Evolutionary conservation across 768 basidiomycete genomes (phyloP).

Genomic region (Pulveroboletus ravenelii): DNA sequence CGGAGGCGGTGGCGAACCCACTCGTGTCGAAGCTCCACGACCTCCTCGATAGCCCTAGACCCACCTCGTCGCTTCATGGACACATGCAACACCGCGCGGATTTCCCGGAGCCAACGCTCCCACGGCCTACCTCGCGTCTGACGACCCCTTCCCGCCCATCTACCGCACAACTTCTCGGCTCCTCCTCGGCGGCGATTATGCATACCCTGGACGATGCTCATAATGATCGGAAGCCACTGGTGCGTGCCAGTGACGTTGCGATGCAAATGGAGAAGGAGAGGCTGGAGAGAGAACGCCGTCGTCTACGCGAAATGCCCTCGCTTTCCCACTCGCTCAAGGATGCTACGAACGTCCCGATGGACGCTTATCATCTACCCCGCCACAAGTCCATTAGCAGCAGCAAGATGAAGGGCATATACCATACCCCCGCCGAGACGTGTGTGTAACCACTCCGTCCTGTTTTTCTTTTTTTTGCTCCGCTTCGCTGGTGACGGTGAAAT

Average conservation of each 20-base stretch:
- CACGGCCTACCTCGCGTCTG: constrained; percentile 21
- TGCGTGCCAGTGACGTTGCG: constrained; percentile 51
- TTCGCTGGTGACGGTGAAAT: background rate
- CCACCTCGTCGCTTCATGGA: constrained; percentile 39
- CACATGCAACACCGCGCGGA: constrained; percentile 32
- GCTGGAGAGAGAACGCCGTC: constrained; percentile 32
- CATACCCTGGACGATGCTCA: constrained; percentile 13
- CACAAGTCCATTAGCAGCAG: constrained; percentile 10
- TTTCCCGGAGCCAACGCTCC: constrained; percentile 22
- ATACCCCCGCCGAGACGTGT: constrained; percentile 12
- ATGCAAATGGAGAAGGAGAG: constrained; percentile 47
- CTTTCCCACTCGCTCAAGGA: constrained; percentile 25
- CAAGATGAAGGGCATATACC: constrained; percentile 15
- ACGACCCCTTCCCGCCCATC: constrained; percentile 19
- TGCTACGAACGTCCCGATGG: constrained; percentile 22
- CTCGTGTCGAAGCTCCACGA: constrained; percentile 42
- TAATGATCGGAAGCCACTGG: constrained; percentile 29
- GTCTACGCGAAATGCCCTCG: constrained; percentile 18
- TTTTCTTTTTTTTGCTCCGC: background rate
- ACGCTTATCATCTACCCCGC: constrained; percentile 19
- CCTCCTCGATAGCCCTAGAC: constrained; percentile 40
- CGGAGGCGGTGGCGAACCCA: constrained; percentile 22
- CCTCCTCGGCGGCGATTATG: constrained; percentile 15
- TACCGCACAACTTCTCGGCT: constrained; percentile 14
- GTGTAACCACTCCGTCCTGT: constrained; percentile 2